Evolutionary conservation across 2,329 filamentous ascomycete genomes (phyloP).

Genomic region (Colletotrichum somersetense): DNA sequence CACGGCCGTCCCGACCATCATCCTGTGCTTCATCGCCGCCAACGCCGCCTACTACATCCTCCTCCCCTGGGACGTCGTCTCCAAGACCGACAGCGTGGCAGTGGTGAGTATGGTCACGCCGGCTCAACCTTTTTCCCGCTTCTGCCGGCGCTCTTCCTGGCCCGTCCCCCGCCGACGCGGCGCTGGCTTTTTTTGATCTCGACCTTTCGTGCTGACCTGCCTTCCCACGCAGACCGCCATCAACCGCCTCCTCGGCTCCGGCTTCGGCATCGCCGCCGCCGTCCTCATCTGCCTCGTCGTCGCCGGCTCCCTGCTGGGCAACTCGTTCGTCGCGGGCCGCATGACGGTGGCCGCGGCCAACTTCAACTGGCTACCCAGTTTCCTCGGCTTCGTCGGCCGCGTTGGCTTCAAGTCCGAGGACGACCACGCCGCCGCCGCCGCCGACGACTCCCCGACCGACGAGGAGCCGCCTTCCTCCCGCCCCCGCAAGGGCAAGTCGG

Average conservation of each 20-base stretch:
- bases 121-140: too few relatives aligned
- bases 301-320: constrained; percentile 71
- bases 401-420: constrained; percentile 50
- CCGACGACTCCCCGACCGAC: constrained; percentile 24
- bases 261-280: constrained; percentile 66
- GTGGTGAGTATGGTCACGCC: constrained; percentile 60
- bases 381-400: constrained; percentile 60
- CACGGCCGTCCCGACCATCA: constrained; percentile 69
- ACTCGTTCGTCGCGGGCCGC: constrained; percentile 72
- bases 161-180: too few relatives aligned
- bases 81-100: constrained; percentile 71
- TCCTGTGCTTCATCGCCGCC: constrained; percentile 69
- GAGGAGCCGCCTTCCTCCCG: constrained; percentile 8
- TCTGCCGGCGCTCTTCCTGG: too few relatives aligned
- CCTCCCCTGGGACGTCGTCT: constrained; percentile 70
- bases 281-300: constrained; percentile 71
- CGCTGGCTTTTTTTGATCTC: not conserved
- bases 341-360: constrained; percentile 71
- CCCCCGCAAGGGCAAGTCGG: constrained; percentile 49
- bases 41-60: constrained; percentile 74
- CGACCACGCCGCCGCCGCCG: not conserved
- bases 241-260: constrained; percentile 65
- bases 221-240: constrained; percentile 61
- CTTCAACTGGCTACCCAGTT: constrained; percentile 62
- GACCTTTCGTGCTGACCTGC: constrained; percentile 24